Evolutionary conservation across 768 basidiomycete species (phyloP).

Genomic region (Trametes punicea): DNA sequence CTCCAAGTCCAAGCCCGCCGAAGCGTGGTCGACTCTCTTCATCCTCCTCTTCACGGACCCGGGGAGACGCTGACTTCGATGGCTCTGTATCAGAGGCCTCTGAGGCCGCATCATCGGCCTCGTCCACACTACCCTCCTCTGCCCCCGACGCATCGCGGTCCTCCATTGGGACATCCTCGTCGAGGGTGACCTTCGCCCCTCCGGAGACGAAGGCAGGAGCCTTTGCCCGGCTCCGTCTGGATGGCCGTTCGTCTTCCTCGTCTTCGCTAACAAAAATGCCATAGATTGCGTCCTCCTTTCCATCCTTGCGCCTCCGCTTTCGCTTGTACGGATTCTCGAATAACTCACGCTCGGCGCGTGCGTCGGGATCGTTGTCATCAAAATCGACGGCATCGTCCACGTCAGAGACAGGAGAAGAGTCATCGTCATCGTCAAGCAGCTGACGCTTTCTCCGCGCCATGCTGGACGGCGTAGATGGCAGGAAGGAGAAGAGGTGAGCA

Average conservation of each 20-base stretch:
- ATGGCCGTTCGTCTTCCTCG: slow-evolving; percentile 49
- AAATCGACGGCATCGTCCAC: slow-evolving; percentile 37
- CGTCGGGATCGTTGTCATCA: slow-evolving; percentile 56
- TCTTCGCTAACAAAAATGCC: slow-evolving; percentile 73
- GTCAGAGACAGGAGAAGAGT: slow-evolving; percentile 59
- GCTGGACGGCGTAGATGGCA: background rate
- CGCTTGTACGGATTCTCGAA: slow-evolving; percentile 75
- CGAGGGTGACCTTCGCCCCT: slow-evolving; percentile 37
- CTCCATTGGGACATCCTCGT: slow-evolving; percentile 37
- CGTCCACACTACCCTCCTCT: slow-evolving; percentile 29
- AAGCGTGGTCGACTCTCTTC: slow-evolving; percentile 38
- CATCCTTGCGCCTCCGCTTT: slow-evolving; percentile 63
- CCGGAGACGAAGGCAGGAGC: slow-evolving; percentile 73
- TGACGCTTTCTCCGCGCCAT: slow-evolving; percentile 81
- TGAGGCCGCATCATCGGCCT: slow-evolving; percentile 37
- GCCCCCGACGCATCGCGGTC: slow-evolving; percentile 29
- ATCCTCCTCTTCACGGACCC: slow-evolving; percentile 49
- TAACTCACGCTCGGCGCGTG: slow-evolving; percentile 68
- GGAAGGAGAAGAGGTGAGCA: background rate
- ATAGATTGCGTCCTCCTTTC: slow-evolving; percentile 72
- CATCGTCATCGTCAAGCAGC: slow-evolving; percentile 68
- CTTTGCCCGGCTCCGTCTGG: slow-evolving; percentile 48
- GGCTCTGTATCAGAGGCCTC: slow-evolving; percentile 44
- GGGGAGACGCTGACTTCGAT: slow-evolving; percentile 54
- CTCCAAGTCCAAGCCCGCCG: slow-evolving; percentile 45